Evolutionary conservation across 1,284 basidiomycete species (phyloP).

Genomic region (Leccinum pachyderme): DNA sequence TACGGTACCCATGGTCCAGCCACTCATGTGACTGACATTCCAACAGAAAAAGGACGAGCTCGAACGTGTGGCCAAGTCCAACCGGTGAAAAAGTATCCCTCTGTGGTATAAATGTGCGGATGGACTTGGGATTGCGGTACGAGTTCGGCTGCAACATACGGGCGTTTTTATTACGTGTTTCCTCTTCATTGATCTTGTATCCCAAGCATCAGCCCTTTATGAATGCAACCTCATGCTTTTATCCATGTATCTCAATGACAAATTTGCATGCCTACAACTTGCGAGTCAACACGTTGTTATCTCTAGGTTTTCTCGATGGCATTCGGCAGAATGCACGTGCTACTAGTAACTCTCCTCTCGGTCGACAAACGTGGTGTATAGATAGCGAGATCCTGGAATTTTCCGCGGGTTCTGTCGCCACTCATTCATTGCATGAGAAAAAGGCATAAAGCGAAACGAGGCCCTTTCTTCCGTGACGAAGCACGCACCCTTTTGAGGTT

Average conservation of each 20-base stretch:
- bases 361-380: neutral
- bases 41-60: constrained; percentile 89
- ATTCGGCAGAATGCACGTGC: neutral
- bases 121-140: constrained; percentile 15
- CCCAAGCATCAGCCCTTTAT: constrained; percentile 12
- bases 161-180: constrained; percentile 17
- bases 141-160: constrained; percentile 23
- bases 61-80: constrained; percentile 99
- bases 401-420: constrained; percentile 18
- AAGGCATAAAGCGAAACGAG: constrained; percentile 5
- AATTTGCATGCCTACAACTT: constrained; percentile 4
- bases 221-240: constrained; percentile 29
- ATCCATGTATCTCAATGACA: constrained; percentile 20
- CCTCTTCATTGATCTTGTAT: constrained; percentile 9
- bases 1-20: neutral
- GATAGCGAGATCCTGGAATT: constrained; percentile 12
- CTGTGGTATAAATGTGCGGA: constrained; percentile 1
- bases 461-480: neutral
- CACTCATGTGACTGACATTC: constrained; percentile 3
- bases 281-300: constrained; percentile 8
- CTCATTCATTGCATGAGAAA: neutral
- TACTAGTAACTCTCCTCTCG: neutral
- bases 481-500: neutral
- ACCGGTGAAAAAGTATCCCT: constrained; percentile 69
- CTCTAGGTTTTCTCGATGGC: neutral